Percentiles rank a stretch among this genome's conserved stretches.
phyloP scores from a whole-genome alignment of 108 stramenopile species.

The Cylindrotheca closterium region DNA sequence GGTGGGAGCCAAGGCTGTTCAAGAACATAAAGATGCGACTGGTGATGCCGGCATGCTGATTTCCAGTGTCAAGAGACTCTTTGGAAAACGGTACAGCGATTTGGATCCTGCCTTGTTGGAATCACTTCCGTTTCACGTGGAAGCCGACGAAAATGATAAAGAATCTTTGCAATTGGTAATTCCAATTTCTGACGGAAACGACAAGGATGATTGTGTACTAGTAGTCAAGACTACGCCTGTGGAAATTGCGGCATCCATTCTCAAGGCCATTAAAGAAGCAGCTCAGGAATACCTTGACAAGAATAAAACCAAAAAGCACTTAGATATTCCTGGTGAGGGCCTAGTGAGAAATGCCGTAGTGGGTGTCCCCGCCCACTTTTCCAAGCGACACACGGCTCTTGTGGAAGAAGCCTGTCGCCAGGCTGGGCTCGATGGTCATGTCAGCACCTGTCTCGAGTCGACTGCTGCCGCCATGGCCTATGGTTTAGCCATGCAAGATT shows the following conservation, averaged over 20 bases:
- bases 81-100: constrained; percentile 48
- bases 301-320: constrained; percentile 34
- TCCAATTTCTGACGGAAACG: constrained; percentile 5
- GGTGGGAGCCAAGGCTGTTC: constrained; percentile 27
- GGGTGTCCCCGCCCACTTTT: constrained; percentile 80
- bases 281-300: constrained; percentile 49
- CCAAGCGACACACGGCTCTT: constrained; percentile 48
- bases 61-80: constrained; percentile 64
- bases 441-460: constrained; percentile 69
- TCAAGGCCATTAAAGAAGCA: constrained; percentile 47
- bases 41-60: constrained; percentile 13
- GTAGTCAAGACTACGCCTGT: constrained; percentile 48
- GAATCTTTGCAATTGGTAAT: constrained; percentile 16
- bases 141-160: constrained; percentile 29
- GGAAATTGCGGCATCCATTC: constrained; percentile 45
- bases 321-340: constrained; percentile 32
- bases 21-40: not conserved
- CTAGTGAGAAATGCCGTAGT: constrained; percentile 50
- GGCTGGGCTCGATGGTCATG: constrained; percentile 68
- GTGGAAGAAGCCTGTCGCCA: constrained; percentile 51
- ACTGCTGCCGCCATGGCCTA: constrained; percentile 86
- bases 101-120: constrained; percentile 53
- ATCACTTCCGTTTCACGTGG: constrained; percentile 19
- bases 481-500: constrained; percentile 55
- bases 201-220: constrained; percentile 7